phyloP scores from a whole-genome alignment of 495 filamentous ascomycete species.

The Friedmanniomyces endolithicus region DNA sequence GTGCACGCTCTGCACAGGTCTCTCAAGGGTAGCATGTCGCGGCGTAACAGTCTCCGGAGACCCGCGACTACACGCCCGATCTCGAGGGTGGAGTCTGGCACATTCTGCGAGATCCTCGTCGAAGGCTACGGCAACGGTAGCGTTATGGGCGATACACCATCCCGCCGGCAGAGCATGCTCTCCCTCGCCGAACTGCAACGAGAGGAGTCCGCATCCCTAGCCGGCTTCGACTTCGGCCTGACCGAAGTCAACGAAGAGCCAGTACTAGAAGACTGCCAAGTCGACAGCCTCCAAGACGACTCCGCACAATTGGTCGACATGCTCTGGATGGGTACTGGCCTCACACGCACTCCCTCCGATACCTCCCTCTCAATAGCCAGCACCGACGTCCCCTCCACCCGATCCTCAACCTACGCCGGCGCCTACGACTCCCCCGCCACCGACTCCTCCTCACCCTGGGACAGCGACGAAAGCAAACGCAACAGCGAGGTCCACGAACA shows the following conservation, averaged over 20 bases:
- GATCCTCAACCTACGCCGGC: conserved; percentile 1
- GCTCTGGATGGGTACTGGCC: neutral
- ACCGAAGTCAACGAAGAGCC: conserved; percentile 9
- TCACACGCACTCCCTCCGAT: neutral
- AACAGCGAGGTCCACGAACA: neutral
- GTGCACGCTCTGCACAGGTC: conserved; percentile 12
- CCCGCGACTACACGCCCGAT: neutral
- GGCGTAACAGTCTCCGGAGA: conserved; percentile 20
- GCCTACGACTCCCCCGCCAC: conserved; percentile 2
- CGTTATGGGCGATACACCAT: neutral
- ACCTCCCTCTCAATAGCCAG: neutral
- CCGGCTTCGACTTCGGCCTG: conserved; percentile 12
- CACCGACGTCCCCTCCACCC: neutral
- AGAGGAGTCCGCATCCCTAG: neutral
- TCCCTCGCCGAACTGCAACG: neutral
- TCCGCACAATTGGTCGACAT: neutral
- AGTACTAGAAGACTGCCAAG: conserved; percentile 6
- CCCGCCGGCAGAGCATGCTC: neutral
- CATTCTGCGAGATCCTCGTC: conserved; percentile 28
- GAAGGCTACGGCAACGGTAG: conserved; percentile 28
- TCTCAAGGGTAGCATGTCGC: conserved; percentile 11
- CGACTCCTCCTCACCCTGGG: conserved; percentile 3
- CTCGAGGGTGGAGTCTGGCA: neutral
- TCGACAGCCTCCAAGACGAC: neutral
- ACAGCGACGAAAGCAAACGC: conserved; percentile 4